Conservation (phyloP, 352 stramenopile species). For the Phytophthora chlamydospora region DNA sequence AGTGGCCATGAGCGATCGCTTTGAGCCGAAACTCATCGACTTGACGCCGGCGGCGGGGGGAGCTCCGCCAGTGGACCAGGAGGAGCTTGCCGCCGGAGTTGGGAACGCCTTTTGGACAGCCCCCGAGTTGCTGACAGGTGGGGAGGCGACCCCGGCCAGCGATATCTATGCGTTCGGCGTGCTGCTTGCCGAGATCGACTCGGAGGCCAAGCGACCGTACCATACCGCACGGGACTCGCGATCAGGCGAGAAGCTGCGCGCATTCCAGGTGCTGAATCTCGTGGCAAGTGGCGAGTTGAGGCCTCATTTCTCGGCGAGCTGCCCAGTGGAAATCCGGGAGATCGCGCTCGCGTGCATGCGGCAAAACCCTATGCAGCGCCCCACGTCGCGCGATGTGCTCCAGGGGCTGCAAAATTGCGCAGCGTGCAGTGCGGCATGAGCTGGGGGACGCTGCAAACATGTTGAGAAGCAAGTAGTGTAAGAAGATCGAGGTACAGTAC, state of each 20-base stretch:
- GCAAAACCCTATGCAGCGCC: slow-evolving; percentile 37
- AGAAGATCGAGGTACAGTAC: slow-evolving; percentile 11
- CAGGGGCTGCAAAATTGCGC: slow-evolving; percentile 16
- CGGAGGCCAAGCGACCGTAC: slow-evolving; percentile 36
- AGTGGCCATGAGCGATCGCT: slow-evolving; percentile 30
- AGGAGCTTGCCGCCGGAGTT: slow-evolving; percentile 29
- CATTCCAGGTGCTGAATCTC: slow-evolving; percentile 41
- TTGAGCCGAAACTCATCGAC: slow-evolving; percentile 32
- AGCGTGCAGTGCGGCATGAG: slow-evolving; percentile 18
- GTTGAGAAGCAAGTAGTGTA: slow-evolving; percentile 15
- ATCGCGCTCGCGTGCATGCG: slow-evolving; percentile 41
- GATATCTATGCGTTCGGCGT: slow-evolving; percentile 76
- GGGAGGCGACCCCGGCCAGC: slow-evolving; percentile 52
- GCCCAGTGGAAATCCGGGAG: slow-evolving; percentile 30
- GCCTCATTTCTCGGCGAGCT: slow-evolving; percentile 39
- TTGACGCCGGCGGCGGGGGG: slow-evolving; percentile 30
- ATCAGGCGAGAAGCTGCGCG: slow-evolving; percentile 26
- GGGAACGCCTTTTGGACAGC: slow-evolving; percentile 43
- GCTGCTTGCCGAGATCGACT: slow-evolving; percentile 54
- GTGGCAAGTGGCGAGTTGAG: slow-evolving; percentile 38
- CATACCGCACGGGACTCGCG: slow-evolving; percentile 17
- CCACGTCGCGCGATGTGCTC: slow-evolving; percentile 24
- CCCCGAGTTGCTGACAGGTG: slow-evolving; percentile 58
- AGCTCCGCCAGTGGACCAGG: slow-evolving; percentile 21
- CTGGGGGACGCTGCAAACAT: not conserved